These are phyloP conservation scores for Choanephora cucurbitarum DNA, from an alignment of 371 early-diverging fungal species.

Conservation along the genomic window DNA sequence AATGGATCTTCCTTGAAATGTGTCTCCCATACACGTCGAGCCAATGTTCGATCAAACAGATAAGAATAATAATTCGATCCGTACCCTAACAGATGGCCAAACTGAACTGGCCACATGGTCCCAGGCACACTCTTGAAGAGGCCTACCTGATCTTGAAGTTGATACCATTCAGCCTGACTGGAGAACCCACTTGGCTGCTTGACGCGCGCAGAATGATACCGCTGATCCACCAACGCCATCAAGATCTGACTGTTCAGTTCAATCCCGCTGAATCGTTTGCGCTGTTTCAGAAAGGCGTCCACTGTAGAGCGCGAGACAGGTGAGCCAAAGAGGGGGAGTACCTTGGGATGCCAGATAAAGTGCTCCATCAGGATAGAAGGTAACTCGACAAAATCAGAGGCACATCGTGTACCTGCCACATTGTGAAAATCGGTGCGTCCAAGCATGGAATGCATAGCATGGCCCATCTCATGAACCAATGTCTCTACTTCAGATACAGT, in stretches of 20 bases:
- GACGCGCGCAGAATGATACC: conserved; percentile 58
- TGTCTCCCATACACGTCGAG: conserved; percentile 73
- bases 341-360: conserved; percentile 77
- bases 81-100: conserved; percentile 90
- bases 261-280: conserved; percentile 62
- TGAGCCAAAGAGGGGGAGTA: conserved; percentile 65
- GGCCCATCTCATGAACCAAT: conserved; percentile 98
- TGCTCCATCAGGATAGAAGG: conserved; percentile 95
- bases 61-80: conserved; percentile 95
- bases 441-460: conserved; percentile 97
- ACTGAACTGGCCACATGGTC: conserved; percentile 90
- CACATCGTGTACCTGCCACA: conserved; percentile 91
- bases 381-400: conserved; percentile 95
- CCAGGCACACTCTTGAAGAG: conserved; percentile 65
- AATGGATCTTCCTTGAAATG: conserved; percentile 66
- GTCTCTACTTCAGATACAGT: conserved; percentile 86
- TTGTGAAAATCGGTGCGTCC: conserved; percentile 94
- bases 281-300: conserved; percentile 51
- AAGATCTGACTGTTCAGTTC: conserved; percentile 88
- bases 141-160: conserved; percentile 57
- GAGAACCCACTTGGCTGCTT: conserved; percentile 46
- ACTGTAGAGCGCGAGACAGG: conserved; percentile 43
- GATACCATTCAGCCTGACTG: conserved; percentile 53
- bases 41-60: conserved; percentile 85
- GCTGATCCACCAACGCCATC: conserved; percentile 88